Conservation (phyloP, 192 early-diverging fungal species). For the Coemansia sp. region DNA sequence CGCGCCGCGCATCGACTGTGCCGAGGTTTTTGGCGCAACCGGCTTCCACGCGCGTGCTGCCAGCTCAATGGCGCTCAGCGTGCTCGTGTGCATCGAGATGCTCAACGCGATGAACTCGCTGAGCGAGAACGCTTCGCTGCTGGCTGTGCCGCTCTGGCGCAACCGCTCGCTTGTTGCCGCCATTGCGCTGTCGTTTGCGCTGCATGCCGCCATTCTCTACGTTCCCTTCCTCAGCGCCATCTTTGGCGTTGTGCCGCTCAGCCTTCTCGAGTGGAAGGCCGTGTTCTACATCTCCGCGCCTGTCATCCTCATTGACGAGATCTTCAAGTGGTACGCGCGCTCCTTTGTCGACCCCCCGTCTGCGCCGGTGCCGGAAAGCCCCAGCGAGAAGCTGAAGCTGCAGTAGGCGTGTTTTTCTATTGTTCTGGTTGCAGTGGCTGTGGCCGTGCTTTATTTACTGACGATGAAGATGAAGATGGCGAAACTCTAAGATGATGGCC, state of each 20-base stretch:
- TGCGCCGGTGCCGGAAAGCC: neutral
- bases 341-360: slow-evolving; percentile 53
- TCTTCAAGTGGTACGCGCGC: slow-evolving; percentile 75
- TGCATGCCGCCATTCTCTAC: slow-evolving; percentile 97
- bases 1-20: slow-evolving; percentile 85
- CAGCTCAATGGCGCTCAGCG: slow-evolving; percentile 93
- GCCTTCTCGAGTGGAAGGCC: slow-evolving; percentile 84
- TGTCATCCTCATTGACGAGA: slow-evolving; percentile 90
- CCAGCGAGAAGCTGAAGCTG: slow-evolving; percentile 17
- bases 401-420: slow-evolving; percentile 4
- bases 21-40: slow-evolving; percentile 67
- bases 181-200: slow-evolving; percentile 82
- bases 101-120: slow-evolving; percentile 97
- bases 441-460: too few relatives aligned
- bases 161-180: slow-evolving; percentile 87
- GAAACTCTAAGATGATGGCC: too few relatives aligned
- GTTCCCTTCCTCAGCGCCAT: slow-evolving; percentile 93
- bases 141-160: slow-evolving; percentile 87
- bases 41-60: slow-evolving; percentile 79
- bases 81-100: slow-evolving; percentile 98
- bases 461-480: neutral
- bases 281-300: slow-evolving; percentile 88
- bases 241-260: slow-evolving; percentile 89
- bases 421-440: neutral
- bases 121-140: slow-evolving; percentile 91